A percentile compares a stretch with the other conserved stretches of the same genome.
Conservation (phyloP, 2,329 filamentous ascomycete species). For the Pseudogymnoascus sp. region DNA sequence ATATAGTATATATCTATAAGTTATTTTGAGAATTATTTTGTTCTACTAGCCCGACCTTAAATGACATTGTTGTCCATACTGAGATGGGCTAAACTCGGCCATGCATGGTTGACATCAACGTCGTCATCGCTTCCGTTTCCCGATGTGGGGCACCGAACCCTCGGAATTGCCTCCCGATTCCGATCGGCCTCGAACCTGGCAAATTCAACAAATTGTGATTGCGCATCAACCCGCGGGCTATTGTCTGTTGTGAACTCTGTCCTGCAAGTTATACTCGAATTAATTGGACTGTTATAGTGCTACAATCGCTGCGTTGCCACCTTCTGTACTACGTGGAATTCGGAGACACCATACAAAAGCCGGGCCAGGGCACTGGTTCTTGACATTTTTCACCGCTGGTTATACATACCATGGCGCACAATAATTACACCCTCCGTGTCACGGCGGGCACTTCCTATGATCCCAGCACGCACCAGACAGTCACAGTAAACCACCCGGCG, state of each 20-base stretch:
- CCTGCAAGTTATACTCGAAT: not conserved
- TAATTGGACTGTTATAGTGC: not conserved
- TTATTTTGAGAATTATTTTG: not conserved
- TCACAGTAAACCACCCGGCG: slow-evolving; percentile 65
- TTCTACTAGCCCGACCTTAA: not conserved
- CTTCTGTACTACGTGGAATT: not conserved
- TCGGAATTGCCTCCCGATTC: not conserved
- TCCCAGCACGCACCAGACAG: slow-evolving; percentile 57
- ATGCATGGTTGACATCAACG: not conserved
- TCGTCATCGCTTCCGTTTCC: slow-evolving; percentile 3
- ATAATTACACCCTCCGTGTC: slow-evolving; percentile 66
- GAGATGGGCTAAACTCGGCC: not conserved
- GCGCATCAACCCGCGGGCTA: not conserved
- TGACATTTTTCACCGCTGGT: slow-evolving; percentile 1
- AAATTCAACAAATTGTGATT: not conserved
- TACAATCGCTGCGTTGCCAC: not conserved
- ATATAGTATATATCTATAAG: not conserved
- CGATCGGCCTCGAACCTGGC: not conserved
- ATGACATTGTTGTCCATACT: not conserved
- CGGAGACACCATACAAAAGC: not conserved
- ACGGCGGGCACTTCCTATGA: slow-evolving; percentile 77
- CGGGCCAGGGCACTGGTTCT: not conserved
- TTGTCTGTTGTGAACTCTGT: not conserved
- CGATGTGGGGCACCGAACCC: slow-evolving; percentile 5
- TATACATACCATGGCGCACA: slow-evolving; percentile 47